Evolutionary conservation across 352 stramenopile species (phyloP).

Genomic region (Pythium aristosporum): DNA sequence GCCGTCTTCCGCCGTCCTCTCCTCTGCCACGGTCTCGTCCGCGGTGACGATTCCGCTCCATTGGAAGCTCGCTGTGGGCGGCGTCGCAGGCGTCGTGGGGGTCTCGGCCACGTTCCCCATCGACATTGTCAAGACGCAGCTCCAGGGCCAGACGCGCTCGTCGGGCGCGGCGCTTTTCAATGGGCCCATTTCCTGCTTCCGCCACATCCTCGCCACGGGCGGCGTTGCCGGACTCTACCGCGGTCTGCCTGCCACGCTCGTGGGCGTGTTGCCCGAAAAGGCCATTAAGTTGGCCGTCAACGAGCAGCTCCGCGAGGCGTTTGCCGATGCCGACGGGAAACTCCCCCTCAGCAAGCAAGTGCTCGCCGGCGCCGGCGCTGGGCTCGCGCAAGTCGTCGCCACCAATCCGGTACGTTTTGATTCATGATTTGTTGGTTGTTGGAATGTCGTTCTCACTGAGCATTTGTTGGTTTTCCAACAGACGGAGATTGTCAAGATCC

Average conservation of each 20-base stretch:
- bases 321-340: constrained; percentile 64
- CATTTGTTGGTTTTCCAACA: constrained; percentile 23
- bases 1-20: constrained; percentile 10
- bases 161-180: constrained; percentile 43
- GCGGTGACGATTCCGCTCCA: constrained; percentile 59
- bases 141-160: constrained; percentile 74
- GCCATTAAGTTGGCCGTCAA: constrained; percentile 92
- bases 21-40: background rate
- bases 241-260: constrained; percentile 74
- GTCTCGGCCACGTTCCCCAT: constrained; percentile 88
- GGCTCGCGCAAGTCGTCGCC: constrained; percentile 77
- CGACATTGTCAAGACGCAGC: constrained; percentile 92
- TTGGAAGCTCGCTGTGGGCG: constrained; percentile 82
- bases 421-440: background rate
- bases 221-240: constrained; percentile 69
- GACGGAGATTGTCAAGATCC: constrained; percentile 93
- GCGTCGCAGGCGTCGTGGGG: constrained; percentile 83
- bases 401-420: constrained; percentile 71
- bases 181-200: constrained; percentile 67
- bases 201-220: constrained; percentile 69
- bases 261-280: constrained; percentile 88
- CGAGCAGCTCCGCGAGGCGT: constrained; percentile 81
- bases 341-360: constrained; percentile 61
- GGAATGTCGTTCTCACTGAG: background rate
- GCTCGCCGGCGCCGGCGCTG: constrained; percentile 68